A percentile compares a stretch with the other conserved stretches of the same genome.
Conservation (phyloP, 768 basidiomycete species). For the Agaricus sinodeliciosus region DNA sequence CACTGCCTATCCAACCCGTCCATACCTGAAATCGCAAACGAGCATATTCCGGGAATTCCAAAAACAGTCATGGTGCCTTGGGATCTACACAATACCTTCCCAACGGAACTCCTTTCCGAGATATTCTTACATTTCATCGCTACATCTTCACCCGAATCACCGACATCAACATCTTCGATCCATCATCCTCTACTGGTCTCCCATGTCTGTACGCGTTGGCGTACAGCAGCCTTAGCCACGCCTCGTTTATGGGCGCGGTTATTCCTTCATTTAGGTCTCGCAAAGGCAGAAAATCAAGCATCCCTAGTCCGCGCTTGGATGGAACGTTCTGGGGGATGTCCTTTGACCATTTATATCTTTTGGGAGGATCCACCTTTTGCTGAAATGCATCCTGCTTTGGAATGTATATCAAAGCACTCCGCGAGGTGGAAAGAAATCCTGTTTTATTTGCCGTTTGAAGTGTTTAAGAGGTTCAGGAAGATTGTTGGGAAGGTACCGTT, state of each 20-base stretch:
- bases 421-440: constrained; percentile 27
- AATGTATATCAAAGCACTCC: constrained; percentile 23
- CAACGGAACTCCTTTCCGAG: constrained; percentile 34
- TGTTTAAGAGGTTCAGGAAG: constrained; percentile 22
- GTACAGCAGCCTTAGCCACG: constrained; percentile 31
- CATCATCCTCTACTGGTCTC: constrained; percentile 31
- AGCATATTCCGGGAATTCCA: too few relatives aligned
- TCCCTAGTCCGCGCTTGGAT: constrained; percentile 26
- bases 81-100: constrained; percentile 16
- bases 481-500: constrained; percentile 23
- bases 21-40: too few relatives aligned
- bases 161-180: constrained; percentile 30
- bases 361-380: constrained; percentile 26
- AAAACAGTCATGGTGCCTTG: constrained; percentile 1
- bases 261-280: constrained; percentile 22
- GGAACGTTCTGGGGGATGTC: constrained; percentile 24
- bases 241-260: constrained; percentile 35
- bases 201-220: constrained; percentile 33
- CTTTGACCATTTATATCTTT: constrained; percentile 26
- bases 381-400: constrained; percentile 22
- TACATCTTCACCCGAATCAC: constrained; percentile 14
- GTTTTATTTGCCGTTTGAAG: constrained; percentile 26
- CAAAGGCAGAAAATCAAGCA: constrained; percentile 15
- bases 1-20: too few relatives aligned
- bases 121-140: constrained; percentile 35